Conservation (phyloP, 441 rosid species). For the Arabidopsis hybrid region DNA sequence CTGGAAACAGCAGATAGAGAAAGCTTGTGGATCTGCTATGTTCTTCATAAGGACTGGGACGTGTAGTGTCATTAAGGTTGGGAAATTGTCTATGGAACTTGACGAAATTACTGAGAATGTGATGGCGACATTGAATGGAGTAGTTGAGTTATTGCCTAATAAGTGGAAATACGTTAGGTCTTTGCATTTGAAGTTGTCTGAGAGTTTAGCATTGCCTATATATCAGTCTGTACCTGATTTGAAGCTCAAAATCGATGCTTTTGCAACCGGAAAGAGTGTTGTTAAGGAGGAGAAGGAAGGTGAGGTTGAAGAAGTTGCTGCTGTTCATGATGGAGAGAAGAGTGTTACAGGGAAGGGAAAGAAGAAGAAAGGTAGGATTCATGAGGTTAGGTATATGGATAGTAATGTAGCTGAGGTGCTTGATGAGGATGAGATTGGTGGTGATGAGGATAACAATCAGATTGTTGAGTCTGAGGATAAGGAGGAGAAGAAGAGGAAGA, state of each 20-base stretch:
- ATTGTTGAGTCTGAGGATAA: constrained; percentile 40
- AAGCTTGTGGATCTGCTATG: constrained; percentile 68
- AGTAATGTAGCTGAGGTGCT: constrained; percentile 49
- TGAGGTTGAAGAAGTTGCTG: constrained; percentile 33
- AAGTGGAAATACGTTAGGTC: constrained; percentile 89
- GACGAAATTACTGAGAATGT: constrained; percentile 68
- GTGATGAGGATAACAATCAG: constrained; percentile 35
- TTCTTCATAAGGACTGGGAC: constrained; percentile 82
- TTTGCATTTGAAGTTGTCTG: constrained; percentile 78
- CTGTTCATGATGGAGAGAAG: constrained; percentile 37
- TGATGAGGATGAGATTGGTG: constrained; percentile 51
- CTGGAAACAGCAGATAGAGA: constrained; percentile 95
- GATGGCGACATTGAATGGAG: constrained; percentile 66
- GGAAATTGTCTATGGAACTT: constrained; percentile 64
- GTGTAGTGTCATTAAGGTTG: constrained; percentile 82
- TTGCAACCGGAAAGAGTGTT: constrained; percentile 33
- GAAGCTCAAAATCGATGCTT: constrained; percentile 70
- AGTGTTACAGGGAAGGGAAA: constrained; percentile 29
- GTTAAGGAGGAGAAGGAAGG: constrained; percentile 43
- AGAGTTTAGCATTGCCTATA: constrained; percentile 86
- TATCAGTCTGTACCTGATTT: constrained; percentile 85
- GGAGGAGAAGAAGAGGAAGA: constrained; percentile 51
- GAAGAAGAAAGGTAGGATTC: constrained; percentile 78
- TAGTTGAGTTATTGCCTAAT: constrained; percentile 70
- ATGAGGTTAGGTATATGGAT: constrained; percentile 85